phyloP scores from a whole-genome alignment of 768 basidiomycete genomes.

The Pisolithus sp. region DNA sequence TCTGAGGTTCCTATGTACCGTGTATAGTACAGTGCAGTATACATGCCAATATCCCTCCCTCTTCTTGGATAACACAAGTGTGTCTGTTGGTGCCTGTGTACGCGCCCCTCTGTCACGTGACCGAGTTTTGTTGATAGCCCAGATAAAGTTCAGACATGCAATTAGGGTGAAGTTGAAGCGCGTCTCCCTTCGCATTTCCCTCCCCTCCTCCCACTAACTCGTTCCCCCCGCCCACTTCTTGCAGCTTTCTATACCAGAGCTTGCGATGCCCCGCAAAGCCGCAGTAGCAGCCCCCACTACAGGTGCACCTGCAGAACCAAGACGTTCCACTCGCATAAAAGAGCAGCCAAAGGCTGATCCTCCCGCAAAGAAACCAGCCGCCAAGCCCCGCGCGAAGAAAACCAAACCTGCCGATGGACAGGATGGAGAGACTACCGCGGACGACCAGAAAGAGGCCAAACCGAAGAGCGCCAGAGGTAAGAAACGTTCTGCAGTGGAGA shows the following conservation, averaged over 20 bases:
- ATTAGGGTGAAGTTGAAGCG: slow-evolving; percentile 22
- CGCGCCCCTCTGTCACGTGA: slow-evolving; percentile 28
- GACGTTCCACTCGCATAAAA: slow-evolving; percentile 73
- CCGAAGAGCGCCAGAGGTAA: slow-evolving; percentile 44
- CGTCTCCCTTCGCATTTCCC: slow-evolving; percentile 14
- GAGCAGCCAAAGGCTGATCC: slow-evolving; percentile 53
- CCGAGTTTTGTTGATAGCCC: slow-evolving; percentile 27
- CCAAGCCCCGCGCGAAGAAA: slow-evolving; percentile 55
- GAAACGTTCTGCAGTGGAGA: slow-evolving; percentile 45
- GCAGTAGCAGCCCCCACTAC: slow-evolving; percentile 38
- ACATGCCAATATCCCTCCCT: slow-evolving; percentile 2
- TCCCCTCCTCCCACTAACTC: slow-evolving; percentile 12
- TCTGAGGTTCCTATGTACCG: background rate
- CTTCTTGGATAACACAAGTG: slow-evolving; percentile 5
- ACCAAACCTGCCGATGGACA: slow-evolving; percentile 34
- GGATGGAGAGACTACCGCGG: slow-evolving; percentile 41
- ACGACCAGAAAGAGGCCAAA: slow-evolving; percentile 30
- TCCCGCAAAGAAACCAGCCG: slow-evolving; percentile 50
- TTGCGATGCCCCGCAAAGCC: slow-evolving; percentile 66
- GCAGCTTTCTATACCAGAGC: background rate
- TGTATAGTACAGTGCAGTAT: slow-evolving; percentile 6
- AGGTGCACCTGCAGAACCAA: slow-evolving; percentile 40
- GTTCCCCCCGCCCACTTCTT: background rate
- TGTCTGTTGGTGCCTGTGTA: slow-evolving; percentile 13
- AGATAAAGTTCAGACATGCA: slow-evolving; percentile 27